These are phyloP conservation scores for Trichoderma hamatum DNA, from an alignment of 2,329 filamentous ascomycete genomes.

Conservation along the genomic window DNA sequence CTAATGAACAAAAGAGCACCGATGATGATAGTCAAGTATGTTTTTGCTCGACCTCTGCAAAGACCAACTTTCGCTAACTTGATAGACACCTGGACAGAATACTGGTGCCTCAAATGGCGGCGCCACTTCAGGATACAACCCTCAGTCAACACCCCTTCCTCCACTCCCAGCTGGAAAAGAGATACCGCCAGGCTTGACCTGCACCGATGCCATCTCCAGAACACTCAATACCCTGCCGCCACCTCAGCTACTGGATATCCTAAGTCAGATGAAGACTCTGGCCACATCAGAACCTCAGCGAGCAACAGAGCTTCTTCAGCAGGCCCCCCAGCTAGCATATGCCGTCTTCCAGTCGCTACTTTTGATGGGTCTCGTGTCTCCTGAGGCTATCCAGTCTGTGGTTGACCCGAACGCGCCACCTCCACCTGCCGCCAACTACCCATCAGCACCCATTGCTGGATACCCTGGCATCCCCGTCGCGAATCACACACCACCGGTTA, in stretches of 20 bases:
- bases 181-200: constrained; percentile 78
- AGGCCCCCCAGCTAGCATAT: constrained; percentile 90
- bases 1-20: constrained; percentile 81
- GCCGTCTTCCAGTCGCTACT: constrained; percentile 94
- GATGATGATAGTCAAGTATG: constrained; percentile 51
- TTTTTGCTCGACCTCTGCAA: neutral
- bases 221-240: constrained; percentile 86
- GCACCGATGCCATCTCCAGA: constrained; percentile 87
- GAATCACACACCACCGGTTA: constrained; percentile 54
- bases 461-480: constrained; percentile 42
- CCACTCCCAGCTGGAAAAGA: constrained; percentile 84
- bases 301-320: constrained; percentile 81
- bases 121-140: constrained; percentile 38
- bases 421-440: constrained; percentile 41
- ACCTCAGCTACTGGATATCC: constrained; percentile 86
- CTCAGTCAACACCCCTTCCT: constrained; percentile 62
- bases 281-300: constrained; percentile 80
- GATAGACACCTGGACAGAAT: constrained; percentile 34
- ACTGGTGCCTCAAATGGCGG: constrained; percentile 41
- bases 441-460: constrained; percentile 40
- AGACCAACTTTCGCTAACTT: neutral
- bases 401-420: constrained; percentile 63
- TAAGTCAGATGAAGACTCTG: constrained; percentile 91
- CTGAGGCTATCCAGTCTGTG: constrained; percentile 78
- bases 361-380: constrained; percentile 89